Percentiles rank a stretch among this genome's conserved stretches.
These are phyloP conservation scores for Suillus variegatus DNA, from an alignment of 768 basidiomycete species.

Conservation along the genomic window DNA sequence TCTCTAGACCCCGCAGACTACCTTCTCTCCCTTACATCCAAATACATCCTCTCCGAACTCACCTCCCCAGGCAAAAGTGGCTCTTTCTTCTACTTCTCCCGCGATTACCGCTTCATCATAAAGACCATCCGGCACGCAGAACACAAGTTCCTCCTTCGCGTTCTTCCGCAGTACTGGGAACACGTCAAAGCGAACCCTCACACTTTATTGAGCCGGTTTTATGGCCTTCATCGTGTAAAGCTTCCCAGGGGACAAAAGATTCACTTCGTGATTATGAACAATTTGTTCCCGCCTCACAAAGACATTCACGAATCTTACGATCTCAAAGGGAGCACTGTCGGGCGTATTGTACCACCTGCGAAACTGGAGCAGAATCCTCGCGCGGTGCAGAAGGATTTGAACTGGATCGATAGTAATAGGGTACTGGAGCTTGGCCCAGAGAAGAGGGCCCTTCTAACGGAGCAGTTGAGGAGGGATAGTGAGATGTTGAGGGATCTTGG, in stretches of 20 bases:
- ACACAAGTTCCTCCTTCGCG: conserved; percentile 87
- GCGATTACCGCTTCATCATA: conserved; percentile 99
- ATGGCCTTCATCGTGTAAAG: conserved; percentile 97
- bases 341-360: conserved; percentile 84
- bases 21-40: conserved; percentile 91
- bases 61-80: conserved; percentile 98
- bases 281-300: conserved; percentile 95
- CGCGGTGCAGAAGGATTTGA: conserved; percentile 93
- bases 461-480: conserved; percentile 86
- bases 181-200: conserved; percentile 92
- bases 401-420: conserved; percentile 86
- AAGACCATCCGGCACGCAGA: conserved; percentile 96
- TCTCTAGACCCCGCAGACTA: conserved; percentile 97
- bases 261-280: conserved; percentile 99
- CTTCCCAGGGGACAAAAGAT: conserved; percentile 92
- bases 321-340: conserved; percentile 92
- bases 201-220: conserved; percentile 91
- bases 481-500: conserved; percentile 79
- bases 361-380: conserved; percentile 74
- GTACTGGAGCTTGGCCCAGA: conserved; percentile 92
- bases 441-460: conserved; percentile 86
- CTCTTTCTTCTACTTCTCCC: conserved; percentile 98
- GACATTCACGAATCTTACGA: conserved; percentile 99
- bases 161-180: conserved; percentile 80
- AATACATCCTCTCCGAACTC: conserved; percentile 97